Conservation (phyloP, 192 early-diverging fungal species). For the Martensiomyces pterosporus region DNA sequence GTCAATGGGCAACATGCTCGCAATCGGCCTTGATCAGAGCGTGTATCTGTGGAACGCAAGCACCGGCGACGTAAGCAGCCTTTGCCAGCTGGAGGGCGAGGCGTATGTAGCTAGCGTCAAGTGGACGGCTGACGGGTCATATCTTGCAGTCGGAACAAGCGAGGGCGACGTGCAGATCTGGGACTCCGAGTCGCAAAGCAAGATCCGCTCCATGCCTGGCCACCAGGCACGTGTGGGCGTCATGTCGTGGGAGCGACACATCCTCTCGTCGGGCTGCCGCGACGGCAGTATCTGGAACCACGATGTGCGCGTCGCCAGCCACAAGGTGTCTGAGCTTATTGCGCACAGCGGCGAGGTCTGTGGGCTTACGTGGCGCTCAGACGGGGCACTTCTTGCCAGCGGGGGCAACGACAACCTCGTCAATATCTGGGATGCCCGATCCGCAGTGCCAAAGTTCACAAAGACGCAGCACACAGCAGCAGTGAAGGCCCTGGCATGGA, state of each 20-base stretch:
- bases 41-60: slow-evolving; percentile 91
- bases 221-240: slow-evolving; percentile 78
- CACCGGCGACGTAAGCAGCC: slow-evolving; percentile 55
- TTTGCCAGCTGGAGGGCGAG: slow-evolving; percentile 49
- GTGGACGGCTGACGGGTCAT: slow-evolving; percentile 67
- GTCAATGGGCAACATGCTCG: slow-evolving; percentile 74
- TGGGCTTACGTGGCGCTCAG: slow-evolving; percentile 81
- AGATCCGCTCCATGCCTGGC: slow-evolving; percentile 79
- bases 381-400: slow-evolving; percentile 78
- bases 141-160: slow-evolving; percentile 67
- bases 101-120: slow-evolving; percentile 66
- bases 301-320: slow-evolving; percentile 83
- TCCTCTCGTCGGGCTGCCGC: slow-evolving; percentile 77
- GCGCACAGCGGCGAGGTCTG: slow-evolving; percentile 80
- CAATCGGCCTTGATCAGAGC: slow-evolving; percentile 78
- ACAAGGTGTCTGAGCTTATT: slow-evolving; percentile 68
- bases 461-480: slow-evolving; percentile 81
- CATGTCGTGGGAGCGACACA: slow-evolving; percentile 77
- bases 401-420: slow-evolving; percentile 95
- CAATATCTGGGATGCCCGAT: slow-evolving; percentile 81
- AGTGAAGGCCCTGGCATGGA: slow-evolving; percentile 94
- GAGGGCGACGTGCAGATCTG: slow-evolving; percentile 87
- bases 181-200: slow-evolving; percentile 72
- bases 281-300: slow-evolving; percentile 94
- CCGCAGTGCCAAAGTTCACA: slow-evolving; percentile 60